Conservation (phyloP, 2,329 filamentous ascomycete genomes). For the Xenoacremonium recifei region DNA sequence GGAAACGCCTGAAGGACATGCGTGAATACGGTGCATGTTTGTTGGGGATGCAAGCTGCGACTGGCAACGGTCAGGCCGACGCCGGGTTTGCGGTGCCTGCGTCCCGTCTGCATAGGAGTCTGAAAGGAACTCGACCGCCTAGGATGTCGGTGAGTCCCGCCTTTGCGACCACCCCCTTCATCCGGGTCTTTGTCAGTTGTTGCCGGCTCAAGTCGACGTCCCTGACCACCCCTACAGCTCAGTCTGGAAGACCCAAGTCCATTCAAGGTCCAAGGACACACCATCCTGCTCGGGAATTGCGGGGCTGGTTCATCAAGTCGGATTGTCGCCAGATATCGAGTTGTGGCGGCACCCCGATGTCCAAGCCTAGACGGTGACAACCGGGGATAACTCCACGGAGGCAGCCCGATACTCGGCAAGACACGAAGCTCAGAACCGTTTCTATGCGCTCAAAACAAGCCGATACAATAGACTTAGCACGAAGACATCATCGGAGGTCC, state of each 20-base stretch:
- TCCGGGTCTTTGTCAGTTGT: no score
- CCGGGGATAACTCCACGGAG: no score
- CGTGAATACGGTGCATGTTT: no score
- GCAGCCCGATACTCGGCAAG: no score
- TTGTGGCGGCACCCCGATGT: conserved; percentile 16
- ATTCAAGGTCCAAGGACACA: conserved; percentile 11
- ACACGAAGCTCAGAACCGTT: no score
- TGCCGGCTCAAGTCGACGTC: no score
- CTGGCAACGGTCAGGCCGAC: neutral
- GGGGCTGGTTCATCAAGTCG: conserved; percentile 15
- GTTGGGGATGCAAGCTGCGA: no score
- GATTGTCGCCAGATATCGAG: conserved; percentile 8
- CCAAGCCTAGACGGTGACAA: no score
- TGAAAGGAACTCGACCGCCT: neutral
- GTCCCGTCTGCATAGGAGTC: neutral
- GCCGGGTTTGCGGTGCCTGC: neutral
- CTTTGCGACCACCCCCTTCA: neutral
- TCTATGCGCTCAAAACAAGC: conserved; percentile 13
- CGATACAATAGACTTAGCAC: conserved; percentile 7
- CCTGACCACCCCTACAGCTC: no score
- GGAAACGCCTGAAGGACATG: no score
- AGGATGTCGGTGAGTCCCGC: neutral
- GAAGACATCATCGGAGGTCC: conserved; percentile 21
- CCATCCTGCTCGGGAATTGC: conserved; percentile 11
- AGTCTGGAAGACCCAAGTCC: no score